Percentiles rank a stretch among this genome's conserved stretches.
Conservation (phyloP, 2,329 filamentous ascomycete genomes). For the Neonectria ditissima region DNA sequence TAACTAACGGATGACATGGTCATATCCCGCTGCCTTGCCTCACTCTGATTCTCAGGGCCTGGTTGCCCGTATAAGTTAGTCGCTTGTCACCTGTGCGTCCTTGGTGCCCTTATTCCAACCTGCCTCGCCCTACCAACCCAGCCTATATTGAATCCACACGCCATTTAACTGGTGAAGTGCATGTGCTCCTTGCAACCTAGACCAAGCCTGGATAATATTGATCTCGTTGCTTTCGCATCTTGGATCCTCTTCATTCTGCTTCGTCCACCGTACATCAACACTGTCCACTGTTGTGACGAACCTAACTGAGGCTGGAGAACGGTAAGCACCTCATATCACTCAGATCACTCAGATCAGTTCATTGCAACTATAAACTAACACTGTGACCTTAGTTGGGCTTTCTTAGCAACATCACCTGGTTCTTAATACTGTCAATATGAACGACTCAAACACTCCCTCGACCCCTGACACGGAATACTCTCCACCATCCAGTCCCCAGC, state of each 20-base stretch:
- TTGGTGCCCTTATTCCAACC: conserved; percentile 9
- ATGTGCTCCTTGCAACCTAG: neutral
- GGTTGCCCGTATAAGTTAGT: conserved; percentile 33
- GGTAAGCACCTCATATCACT: neutral
- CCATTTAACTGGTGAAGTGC: neutral
- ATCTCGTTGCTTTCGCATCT: neutral
- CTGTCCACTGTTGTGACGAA: neutral
- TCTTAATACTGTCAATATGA: conserved; percentile 27
- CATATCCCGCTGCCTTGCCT: conserved; percentile 10
- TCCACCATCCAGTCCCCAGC: conserved; percentile 57
- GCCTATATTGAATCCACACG: neutral
- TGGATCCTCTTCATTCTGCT: neutral
- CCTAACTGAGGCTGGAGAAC: neutral
- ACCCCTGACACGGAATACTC: conserved; percentile 65
- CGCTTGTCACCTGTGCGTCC: conserved; percentile 13
- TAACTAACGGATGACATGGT: conserved; percentile 24
- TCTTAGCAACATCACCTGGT: neutral
- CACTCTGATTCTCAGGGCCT: conserved; percentile 4
- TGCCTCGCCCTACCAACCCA: conserved; percentile 8
- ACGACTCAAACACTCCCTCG: conserved; percentile 46
- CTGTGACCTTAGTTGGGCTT: neutral
- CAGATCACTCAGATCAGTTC: neutral
- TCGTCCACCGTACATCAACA: neutral
- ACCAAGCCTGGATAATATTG: neutral
- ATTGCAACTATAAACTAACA: neutral